phyloP scores from a whole-genome alignment of 257 asterid species.

The Lantana camara region DNA sequence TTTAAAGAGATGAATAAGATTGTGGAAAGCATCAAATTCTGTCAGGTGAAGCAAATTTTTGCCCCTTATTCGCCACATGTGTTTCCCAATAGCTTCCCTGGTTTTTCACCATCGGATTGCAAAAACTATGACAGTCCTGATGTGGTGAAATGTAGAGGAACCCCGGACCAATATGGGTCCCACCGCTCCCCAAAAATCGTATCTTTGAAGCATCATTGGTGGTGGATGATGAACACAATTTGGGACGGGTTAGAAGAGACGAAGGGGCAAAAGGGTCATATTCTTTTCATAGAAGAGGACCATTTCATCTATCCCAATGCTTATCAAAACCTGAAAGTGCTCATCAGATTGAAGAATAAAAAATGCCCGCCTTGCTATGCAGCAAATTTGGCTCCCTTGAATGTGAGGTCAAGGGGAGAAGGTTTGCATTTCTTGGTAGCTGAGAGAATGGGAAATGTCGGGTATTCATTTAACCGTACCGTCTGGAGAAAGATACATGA shows the following conservation, averaged over 20 bases:
- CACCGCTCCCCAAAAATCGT: constrained; percentile 86
- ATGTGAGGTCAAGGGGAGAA: constrained; percentile 85
- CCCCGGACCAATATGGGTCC: constrained; percentile 85
- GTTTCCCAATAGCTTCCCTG: constrained; percentile 60
- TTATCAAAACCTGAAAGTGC: constrained; percentile 72
- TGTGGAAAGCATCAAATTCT: constrained; percentile 64
- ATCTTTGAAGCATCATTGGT: constrained; percentile 97
- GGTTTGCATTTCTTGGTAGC: constrained; percentile 72
- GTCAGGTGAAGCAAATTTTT: constrained; percentile 90
- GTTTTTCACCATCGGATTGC: constrained; percentile 66
- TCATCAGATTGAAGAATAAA: constrained; percentile 54
- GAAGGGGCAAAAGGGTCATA: constrained; percentile 61
- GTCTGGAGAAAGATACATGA: constrained; percentile 84
- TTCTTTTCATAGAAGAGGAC: constrained; percentile 93
- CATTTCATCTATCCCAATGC: constrained; percentile 94
- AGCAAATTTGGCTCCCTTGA: constrained; percentile 85
- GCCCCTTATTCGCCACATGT: constrained; percentile 93
- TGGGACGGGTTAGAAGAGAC: constrained; percentile 95
- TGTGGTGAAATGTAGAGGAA: constrained; percentile 62
- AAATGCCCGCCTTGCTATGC: constrained; percentile 93
- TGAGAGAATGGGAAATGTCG: constrained; percentile 95
- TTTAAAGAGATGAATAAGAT: constrained; percentile 77
- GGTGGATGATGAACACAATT: constrained; percentile 99
- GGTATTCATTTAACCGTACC: constrained; percentile 83
- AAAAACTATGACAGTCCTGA: constrained; percentile 57